A percentile compares a stretch with the other conserved stretches of the same genome.
Evolutionary conservation across 169 alveolate genomes (phyloP).

Genomic region (Plasmodium blacklocki): DNA sequence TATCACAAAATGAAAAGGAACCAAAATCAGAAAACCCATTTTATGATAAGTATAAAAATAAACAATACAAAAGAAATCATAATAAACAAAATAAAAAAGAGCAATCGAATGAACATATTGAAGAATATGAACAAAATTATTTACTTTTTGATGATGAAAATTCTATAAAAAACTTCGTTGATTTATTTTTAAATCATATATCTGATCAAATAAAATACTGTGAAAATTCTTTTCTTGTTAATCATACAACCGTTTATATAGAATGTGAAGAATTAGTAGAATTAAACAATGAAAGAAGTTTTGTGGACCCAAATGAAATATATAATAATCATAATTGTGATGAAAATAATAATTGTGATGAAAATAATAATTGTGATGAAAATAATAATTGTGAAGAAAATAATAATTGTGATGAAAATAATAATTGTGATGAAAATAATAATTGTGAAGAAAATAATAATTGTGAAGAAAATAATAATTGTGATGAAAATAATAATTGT

Average conservation of each 20-base stretch:
- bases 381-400: too few relatives aligned
- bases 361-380: too few relatives aligned
- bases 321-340: too few relatives aligned
- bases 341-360: too few relatives aligned
- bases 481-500: background rate
- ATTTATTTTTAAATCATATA: constrained; percentile 50
- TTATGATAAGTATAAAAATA: constrained; percentile 52
- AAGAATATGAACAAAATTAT: constrained; percentile 3
- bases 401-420: background rate
- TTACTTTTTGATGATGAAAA: constrained; percentile 68
- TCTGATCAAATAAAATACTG: constrained; percentile 7
- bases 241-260: constrained; percentile 37
- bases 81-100: constrained; percentile 2
- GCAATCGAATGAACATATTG: constrained; percentile 6
- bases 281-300: too few relatives aligned
- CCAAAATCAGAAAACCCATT: constrained; percentile 11
- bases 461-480: background rate
- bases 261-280: background rate
- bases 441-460: background rate
- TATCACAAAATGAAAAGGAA: constrained; percentile 7
- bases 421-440: background rate
- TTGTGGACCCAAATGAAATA: too few relatives aligned
- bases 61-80: constrained; percentile 20
- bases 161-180: constrained; percentile 60
- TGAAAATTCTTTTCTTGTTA: constrained; percentile 25